A percentile compares a stretch with the other conserved stretches of the same genome.
Evolutionary conservation across 2,329 filamentous ascomycete species (phyloP).

Genomic region (Colletotrichum sp.): DNA sequence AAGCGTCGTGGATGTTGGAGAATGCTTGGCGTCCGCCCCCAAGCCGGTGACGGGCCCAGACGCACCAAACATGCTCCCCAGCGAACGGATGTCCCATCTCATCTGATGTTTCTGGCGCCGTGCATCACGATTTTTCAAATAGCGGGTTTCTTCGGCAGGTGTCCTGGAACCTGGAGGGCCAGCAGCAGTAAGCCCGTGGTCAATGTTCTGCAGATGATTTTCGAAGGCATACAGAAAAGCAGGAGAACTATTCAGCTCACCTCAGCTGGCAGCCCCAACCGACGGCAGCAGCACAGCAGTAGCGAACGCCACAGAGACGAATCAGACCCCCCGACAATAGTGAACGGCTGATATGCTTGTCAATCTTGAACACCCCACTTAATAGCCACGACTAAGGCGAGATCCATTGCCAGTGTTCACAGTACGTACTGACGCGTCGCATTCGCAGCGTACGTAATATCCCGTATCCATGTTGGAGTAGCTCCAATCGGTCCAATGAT

Average conservation of each 20-base stretch:
- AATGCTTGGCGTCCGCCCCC: not conserved
- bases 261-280: not conserved
- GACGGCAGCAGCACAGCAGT: not conserved
- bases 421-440: not conserved
- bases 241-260: not conserved
- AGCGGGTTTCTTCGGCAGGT: not conserved
- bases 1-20: not conserved
- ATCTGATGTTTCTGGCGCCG: not conserved
- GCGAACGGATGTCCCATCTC: not conserved
- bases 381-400: not conserved
- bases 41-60: not conserved
- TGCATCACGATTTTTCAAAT: not conserved
- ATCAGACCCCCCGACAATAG: not conserved
- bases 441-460: conserved; percentile 11
- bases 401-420: not conserved
- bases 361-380: conserved; percentile 2
- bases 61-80: not conserved
- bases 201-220: not conserved
- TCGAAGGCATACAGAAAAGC: not conserved
- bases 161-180: not conserved
- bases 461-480: conserved; percentile 7
- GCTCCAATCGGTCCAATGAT: not conserved
- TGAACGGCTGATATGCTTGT: conserved; percentile 3
- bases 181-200: not conserved
- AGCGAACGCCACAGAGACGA: not conserved